These are phyloP conservation scores for Glycyrrhiza uralensis DNA, from an alignment of 306 rosid species.

Conservation along the genomic window DNA sequence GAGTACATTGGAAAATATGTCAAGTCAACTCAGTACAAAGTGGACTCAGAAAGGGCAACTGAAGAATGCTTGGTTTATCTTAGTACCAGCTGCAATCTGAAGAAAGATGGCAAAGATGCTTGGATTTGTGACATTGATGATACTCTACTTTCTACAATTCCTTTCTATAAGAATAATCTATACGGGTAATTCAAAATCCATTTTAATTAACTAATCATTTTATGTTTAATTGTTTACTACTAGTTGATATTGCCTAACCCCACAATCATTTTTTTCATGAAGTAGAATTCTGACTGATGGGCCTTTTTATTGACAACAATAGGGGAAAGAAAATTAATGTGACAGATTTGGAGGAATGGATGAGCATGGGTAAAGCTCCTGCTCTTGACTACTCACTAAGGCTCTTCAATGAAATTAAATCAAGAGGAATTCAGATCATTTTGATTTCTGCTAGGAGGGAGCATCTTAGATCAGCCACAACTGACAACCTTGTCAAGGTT, in stretches of 20 bases:
- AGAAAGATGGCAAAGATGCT: slow-evolving; percentile 33
- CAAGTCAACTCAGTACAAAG: slow-evolving; percentile 21
- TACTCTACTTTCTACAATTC: slow-evolving; percentile 22
- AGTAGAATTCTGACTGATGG: not conserved
- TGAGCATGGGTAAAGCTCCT: slow-evolving; percentile 54
- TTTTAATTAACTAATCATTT: not conserved
- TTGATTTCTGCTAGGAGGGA: slow-evolving; percentile 64
- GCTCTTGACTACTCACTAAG: slow-evolving; percentile 51
- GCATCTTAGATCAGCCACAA: slow-evolving; percentile 60
- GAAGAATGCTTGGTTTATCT: slow-evolving; percentile 28
- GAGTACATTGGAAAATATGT: slow-evolving; percentile 25
- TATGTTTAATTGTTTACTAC: not conserved
- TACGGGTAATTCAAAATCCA: slow-evolving; percentile 4
- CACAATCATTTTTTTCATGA: not conserved
- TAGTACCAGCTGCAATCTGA: slow-evolving; percentile 29
- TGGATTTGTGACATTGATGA: slow-evolving; percentile 35
- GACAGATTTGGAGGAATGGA: slow-evolving; percentile 63
- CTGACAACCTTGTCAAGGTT: slow-evolving; percentile 55
- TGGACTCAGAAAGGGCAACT: slow-evolving; percentile 30
- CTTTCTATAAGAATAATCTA: slow-evolving; percentile 23
- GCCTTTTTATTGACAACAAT: not conserved
- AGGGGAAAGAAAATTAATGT: slow-evolving; percentile 56
- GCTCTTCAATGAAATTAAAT: slow-evolving; percentile 56
- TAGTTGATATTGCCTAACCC: not conserved
- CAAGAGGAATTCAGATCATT: slow-evolving; percentile 57